Conservation (phyloP, 2,329 filamentous ascomycete genomes). For the Ceratocystis cubensis region DNA sequence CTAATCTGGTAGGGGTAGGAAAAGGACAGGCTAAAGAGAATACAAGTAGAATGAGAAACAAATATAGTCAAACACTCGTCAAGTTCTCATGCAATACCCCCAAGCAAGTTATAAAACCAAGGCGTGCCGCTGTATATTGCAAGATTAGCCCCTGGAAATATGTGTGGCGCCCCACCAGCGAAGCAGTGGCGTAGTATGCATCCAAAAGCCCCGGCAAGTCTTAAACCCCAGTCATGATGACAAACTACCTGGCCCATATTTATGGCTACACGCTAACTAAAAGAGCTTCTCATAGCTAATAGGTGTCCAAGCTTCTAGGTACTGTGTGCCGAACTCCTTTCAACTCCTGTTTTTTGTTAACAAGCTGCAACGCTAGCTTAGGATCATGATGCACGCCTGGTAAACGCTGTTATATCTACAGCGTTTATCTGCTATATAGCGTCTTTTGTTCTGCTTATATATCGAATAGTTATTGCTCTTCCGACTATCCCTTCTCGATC, state of each 20-base stretch:
- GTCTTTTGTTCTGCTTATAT: neutral
- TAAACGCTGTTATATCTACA: neutral
- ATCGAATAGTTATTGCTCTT: neutral
- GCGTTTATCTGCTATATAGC: neutral
- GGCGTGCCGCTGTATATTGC: too few species aligned
- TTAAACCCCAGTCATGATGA: neutral
- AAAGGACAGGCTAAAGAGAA: too few species aligned
- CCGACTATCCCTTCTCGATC: conserved; percentile 1
- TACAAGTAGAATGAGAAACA: too few species aligned
- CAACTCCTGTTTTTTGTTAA: neutral
- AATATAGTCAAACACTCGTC: too few species aligned
- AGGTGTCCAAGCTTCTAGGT: neutral
- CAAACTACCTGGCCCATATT: neutral
- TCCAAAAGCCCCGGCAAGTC: too few species aligned
- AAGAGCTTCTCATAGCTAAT: neutral
- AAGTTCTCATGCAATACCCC: too few species aligned
- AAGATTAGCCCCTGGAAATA: too few species aligned
- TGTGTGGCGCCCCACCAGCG: too few species aligned
- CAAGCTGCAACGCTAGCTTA: neutral
- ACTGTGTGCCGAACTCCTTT: neutral
- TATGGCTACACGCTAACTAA: neutral
- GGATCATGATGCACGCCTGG: neutral
- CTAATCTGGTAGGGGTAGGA: too few species aligned
- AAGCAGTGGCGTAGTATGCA: too few species aligned
- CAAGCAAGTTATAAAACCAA: too few species aligned